These are phyloP conservation scores for Evansstolkia leycettana DNA, from an alignment of 495 filamentous ascomycete species.

Conservation along the genomic window DNA sequence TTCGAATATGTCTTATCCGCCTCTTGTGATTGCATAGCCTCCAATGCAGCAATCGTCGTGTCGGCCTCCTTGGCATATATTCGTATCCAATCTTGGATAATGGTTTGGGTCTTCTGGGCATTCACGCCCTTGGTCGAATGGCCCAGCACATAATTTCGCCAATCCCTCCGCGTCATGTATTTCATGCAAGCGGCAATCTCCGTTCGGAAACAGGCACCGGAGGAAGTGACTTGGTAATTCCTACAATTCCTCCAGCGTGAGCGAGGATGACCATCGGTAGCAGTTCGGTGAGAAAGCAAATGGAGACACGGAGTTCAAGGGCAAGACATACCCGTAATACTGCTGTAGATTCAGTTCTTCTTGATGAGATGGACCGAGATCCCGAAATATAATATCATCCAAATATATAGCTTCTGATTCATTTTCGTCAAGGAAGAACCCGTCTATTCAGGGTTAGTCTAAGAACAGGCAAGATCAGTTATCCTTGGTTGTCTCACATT, in stretches of 20 bases:
- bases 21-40: constrained; percentile 15
- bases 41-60: constrained; percentile 19
- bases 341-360: constrained; percentile 41
- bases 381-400: constrained; percentile 51
- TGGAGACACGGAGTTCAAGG: too few relatives aligned
- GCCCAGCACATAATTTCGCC: constrained; percentile 34
- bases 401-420: constrained; percentile 54
- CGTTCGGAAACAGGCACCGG: constrained; percentile 58
- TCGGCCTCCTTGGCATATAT: constrained; percentile 25
- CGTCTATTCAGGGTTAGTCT: constrained; percentile 33
- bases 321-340: constrained; percentile 44
- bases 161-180: constrained; percentile 32
- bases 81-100: constrained; percentile 29
- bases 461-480: neutral
- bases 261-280: neutral
- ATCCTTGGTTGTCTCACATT: constrained; percentile 38
- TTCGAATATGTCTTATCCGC: constrained; percentile 9
- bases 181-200: constrained; percentile 51
- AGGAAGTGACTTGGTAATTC: constrained; percentile 49
- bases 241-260: constrained; percentile 14
- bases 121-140: constrained; percentile 21
- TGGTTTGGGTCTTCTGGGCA: constrained; percentile 16
- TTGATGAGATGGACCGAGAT: constrained; percentile 31
- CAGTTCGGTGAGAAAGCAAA: constrained; percentile 1
- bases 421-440: constrained; percentile 61